Evolutionary conservation across 352 stramenopile genomes (phyloP), one percentile per base, ranked within the genome.

Genomic region (Phytophthora cryptogea): DNA sequence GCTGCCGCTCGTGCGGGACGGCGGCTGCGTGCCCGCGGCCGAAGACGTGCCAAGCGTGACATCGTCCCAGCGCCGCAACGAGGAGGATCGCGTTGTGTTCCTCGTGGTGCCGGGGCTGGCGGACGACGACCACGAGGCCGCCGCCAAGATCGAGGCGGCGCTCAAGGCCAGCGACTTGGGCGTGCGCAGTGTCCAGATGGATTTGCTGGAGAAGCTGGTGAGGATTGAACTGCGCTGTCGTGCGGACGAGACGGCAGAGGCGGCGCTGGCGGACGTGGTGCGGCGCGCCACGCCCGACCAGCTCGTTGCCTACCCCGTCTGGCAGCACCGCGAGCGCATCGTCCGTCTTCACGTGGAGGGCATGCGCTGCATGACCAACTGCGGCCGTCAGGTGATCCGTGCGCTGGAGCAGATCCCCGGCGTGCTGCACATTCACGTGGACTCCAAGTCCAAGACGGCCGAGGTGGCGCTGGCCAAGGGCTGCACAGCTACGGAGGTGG

Each of bases 281-380:
- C 80, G 65, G 9, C 60, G 54, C 13, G 66, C 59, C 23, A 88
- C 80, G 2, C 62, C 76, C 2, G 39, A 58, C 2, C 56, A 75
- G n/a, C 57, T 92, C 20, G 60, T 85, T 4, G 85, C 81, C 23
- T 94, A 90, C 50, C 85, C 85, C 1, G 83, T 94, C 59, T 94
- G 85, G 85, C 80, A 92, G 51, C 81, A 92, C 51, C 76, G 81
- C 54, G 83, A 94, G 42, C 85, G 85, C 48, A 87, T 92, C 36
- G 83, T 94, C 47, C 77, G 69, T 36, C 69, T 94, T 27, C 68
- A 68, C 27, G 80, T 96, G 42, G 75, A 92, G 11, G 88, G 88
- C 16, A 95, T 96, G 86, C 82, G 85, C 45, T 96, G 88, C 63
- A 93, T 94, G 81, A 93, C 76, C 23, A 95, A 93, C 64, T 96